phyloP scores from a whole-genome alignment of 1,284 basidiomycete species.

The Pyrrhoderma lamaoense region DNA sequence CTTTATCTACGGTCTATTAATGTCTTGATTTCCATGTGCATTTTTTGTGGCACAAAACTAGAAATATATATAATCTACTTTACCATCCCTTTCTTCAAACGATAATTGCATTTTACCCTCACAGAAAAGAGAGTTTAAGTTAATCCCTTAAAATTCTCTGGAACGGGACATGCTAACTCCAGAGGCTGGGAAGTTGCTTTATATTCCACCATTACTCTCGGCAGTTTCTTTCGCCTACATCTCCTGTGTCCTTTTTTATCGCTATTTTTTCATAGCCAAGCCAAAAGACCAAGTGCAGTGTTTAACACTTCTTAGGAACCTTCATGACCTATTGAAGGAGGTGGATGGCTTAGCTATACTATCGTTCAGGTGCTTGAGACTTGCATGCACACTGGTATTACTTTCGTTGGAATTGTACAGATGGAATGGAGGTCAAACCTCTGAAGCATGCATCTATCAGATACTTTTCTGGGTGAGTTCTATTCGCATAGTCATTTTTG shows the following conservation, averaged over 20 bases:
- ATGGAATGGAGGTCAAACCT: conserved; percentile 3
- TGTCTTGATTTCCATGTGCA: too few relatives aligned
- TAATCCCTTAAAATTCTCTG: too few relatives aligned
- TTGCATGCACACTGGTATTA: conserved; percentile 2
- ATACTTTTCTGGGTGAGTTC: conserved; percentile 10
- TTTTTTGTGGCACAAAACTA: too few relatives aligned
- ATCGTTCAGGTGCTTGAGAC: conserved; percentile 8
- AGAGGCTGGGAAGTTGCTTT: not conserved
- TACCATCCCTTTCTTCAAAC: too few relatives aligned
- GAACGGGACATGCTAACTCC: not conserved
- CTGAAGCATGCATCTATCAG: not conserved
- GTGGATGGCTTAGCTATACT: conserved; percentile 8
- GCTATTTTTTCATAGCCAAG: not conserved
- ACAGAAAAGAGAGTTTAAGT: too few relatives aligned
- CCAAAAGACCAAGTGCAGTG: not conserved
- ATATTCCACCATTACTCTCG: conserved; percentile 2
- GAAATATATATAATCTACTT: too few relatives aligned
- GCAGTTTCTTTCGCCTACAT: conserved; percentile 5
- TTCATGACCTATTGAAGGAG: not conserved
- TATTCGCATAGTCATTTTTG: not conserved
- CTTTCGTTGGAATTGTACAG: conserved; percentile 11
- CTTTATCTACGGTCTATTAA: too few relatives aligned
- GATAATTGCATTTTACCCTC: too few relatives aligned
- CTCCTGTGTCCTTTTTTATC: not conserved
- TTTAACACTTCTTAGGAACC: not conserved